Evolutionary conservation across 2,329 filamentous ascomycete species (phyloP).

Genomic region (Parastagonospora nodorum): DNA sequence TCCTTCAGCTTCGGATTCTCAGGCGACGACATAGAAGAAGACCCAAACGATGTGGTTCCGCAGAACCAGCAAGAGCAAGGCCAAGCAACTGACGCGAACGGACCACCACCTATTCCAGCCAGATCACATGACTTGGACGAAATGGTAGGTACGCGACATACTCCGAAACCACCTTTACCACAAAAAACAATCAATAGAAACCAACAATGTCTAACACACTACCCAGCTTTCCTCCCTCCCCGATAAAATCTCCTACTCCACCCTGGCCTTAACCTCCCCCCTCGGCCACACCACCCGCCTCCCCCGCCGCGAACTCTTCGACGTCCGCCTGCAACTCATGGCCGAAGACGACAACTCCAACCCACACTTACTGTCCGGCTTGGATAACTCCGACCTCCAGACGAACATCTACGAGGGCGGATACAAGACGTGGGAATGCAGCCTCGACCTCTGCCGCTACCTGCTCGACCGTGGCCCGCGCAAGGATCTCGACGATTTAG

Average conservation of each 20-base stretch:
- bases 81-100: slow-evolving; percentile 7
- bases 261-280: slow-evolving; percentile 65
- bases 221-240: slow-evolving; percentile 64
- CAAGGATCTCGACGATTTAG: slow-evolving; percentile 56
- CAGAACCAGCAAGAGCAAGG: slow-evolving; percentile 8
- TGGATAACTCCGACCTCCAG: slow-evolving; percentile 70
- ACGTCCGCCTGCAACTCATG: slow-evolving; percentile 81
- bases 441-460: slow-evolving; percentile 75
- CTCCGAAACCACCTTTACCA: no score
- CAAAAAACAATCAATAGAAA: no score
- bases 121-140: slow-evolving; percentile 53
- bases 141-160: slow-evolving; percentile 47
- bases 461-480: slow-evolving; percentile 55
- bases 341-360: slow-evolving; percentile 60
- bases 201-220: slow-evolving; percentile 4
- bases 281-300: slow-evolving; percentile 60
- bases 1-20: slow-evolving; percentile 64
- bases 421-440: slow-evolving; percentile 91
- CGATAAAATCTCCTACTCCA: slow-evolving; percentile 73
- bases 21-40: slow-evolving; percentile 62
- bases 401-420: slow-evolving; percentile 85
- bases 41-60: slow-evolving; percentile 43
- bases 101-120: slow-evolving; percentile 43
- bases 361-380: slow-evolving; percentile 36
- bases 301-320: slow-evolving; percentile 79